A percentile compares a stretch with the other conserved stretches of the same genome.
These are phyloP conservation scores for Hypoxylon sp. DNA, from an alignment of 2,329 filamentous ascomycete species.

Conservation along the genomic window DNA sequence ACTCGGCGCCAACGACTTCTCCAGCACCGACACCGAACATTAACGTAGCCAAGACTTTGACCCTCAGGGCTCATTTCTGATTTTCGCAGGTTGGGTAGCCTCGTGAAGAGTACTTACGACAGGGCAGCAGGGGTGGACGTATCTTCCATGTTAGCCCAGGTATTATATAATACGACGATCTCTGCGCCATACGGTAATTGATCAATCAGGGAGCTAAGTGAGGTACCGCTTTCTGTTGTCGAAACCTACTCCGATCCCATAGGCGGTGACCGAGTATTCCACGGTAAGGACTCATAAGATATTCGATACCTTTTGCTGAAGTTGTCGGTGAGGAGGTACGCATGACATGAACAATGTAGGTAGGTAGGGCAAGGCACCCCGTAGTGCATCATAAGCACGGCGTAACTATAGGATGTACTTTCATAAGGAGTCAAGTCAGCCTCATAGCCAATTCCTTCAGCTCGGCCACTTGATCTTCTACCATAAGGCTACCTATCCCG, in stretches of 20 bases:
- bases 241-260: background rate
- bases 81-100: conserved; percentile 12
- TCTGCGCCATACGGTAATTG: conserved; percentile 2
- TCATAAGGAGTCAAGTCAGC: conserved; percentile 39
- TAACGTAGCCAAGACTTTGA: conserved; percentile 3
- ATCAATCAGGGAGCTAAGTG: conserved; percentile 13
- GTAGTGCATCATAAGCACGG: conserved; percentile 31
- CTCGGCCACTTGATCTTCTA: conserved; percentile 22
- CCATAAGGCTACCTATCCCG: conserved; percentile 6
- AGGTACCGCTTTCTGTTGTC: conserved; percentile 7
- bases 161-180: conserved; percentile 8
- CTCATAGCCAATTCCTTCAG: conserved; percentile 30
- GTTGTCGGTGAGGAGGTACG: conserved; percentile 20
- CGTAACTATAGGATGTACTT: conserved; percentile 22
- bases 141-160: background rate
- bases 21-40: conserved; percentile 11
- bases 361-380: conserved; percentile 16
- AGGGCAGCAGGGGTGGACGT: background rate
- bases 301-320: conserved; percentile 3
- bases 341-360: conserved; percentile 28
- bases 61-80: background rate
- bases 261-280: conserved; percentile 6
- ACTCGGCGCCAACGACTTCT: conserved; percentile 3
- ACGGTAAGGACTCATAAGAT: conserved; percentile 15
- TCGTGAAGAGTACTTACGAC: conserved; percentile 3